Conservation (phyloP, 441 rosid genomes). For the Omphalea diandra region DNA sequence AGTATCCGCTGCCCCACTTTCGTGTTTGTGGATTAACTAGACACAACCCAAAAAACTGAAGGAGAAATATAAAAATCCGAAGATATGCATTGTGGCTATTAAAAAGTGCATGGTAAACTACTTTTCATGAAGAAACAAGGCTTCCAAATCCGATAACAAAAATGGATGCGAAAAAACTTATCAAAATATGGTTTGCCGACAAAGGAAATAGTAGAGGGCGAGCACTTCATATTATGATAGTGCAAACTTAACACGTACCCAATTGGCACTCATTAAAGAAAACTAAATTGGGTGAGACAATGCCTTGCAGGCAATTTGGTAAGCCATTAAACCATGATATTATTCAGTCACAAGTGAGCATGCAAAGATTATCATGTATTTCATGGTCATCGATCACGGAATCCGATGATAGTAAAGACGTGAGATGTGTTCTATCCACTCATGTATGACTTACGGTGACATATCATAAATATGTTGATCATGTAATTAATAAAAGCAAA, state of each 20-base stretch:
- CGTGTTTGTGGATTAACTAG: conserved; percentile 1
- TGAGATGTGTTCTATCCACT: not conserved
- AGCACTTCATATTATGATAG: not conserved
- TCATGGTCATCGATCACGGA: not conserved
- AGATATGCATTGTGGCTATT: too few species aligned
- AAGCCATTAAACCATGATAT: not conserved
- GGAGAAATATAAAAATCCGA: not conserved
- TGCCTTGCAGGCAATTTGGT: not conserved
- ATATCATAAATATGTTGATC: not conserved
- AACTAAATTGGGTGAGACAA: not conserved
- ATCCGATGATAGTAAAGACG: too few species aligned
- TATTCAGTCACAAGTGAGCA: not conserved
- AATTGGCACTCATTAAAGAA: not conserved
- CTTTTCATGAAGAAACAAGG: too few species aligned
- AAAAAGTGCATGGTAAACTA: too few species aligned
- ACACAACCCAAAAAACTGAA: not conserved
- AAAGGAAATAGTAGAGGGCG: too few species aligned
- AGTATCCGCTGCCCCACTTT: not conserved
- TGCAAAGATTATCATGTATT: not conserved
- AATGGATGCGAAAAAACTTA: too few species aligned
- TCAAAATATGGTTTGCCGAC: not conserved
- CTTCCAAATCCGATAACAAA: too few species aligned
- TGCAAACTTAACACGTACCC: not conserved
- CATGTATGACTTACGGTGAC: not conserved
- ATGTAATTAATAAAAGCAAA: not conserved